These are phyloP conservation scores for Trichoderma citrinoviride DNA, from an alignment of 2,329 filamentous ascomycete genomes.

Conservation along the genomic window DNA sequence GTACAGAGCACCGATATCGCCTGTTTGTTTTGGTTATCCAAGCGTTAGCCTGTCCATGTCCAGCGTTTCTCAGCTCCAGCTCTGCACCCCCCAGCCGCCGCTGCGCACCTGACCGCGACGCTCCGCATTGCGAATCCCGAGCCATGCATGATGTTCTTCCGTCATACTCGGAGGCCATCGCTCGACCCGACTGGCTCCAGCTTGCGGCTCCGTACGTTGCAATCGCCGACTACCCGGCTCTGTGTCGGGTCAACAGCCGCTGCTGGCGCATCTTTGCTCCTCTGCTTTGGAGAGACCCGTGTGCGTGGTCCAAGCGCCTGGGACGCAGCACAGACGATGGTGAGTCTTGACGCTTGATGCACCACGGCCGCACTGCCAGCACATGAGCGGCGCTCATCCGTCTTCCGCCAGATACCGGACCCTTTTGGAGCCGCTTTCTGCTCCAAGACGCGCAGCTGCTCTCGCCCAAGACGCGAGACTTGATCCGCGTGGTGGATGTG, in stretches of 20 bases:
- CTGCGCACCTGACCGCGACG: neutral
- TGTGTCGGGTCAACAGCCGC: conserved; percentile 49
- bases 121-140: conserved; percentile 26
- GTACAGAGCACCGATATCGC: no score
- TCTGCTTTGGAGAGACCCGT: conserved; percentile 51
- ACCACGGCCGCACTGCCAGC: neutral
- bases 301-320: conserved; percentile 39
- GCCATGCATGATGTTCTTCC: conserved; percentile 38
- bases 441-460: conserved; percentile 37
- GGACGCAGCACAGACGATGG: conserved; percentile 47
- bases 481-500: conserved; percentile 50
- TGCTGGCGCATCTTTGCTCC: conserved; percentile 52
- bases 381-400: neutral
- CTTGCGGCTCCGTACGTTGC: conserved; percentile 47
- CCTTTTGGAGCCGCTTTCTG: conserved; percentile 50
- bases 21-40: no score
- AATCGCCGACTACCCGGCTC: conserved; percentile 41
- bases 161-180: conserved; percentile 52
- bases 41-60: no score
- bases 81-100: neutral
- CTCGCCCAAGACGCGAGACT: conserved; percentile 39
- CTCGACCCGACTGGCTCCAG: conserved; percentile 47
- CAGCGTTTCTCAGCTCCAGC: no score
- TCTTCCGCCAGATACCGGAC: conserved; percentile 40
- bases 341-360: conserved; percentile 32